phyloP scores from a whole-genome alignment of 2,329 filamentous ascomycete genomes.

The Teratosphaeria nubilosa region DNA sequence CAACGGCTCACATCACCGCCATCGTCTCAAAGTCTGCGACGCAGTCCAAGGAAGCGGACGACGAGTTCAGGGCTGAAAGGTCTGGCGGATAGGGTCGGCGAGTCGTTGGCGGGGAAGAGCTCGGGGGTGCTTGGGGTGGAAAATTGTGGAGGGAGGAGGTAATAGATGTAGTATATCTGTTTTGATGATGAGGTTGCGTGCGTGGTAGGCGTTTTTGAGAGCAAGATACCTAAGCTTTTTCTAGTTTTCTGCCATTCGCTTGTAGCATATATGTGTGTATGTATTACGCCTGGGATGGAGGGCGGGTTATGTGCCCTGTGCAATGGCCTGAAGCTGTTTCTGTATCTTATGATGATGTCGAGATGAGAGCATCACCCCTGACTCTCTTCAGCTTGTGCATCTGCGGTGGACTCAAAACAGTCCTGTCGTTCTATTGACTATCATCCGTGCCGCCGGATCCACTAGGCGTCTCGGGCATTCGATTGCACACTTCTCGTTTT shows the following conservation, averaged over 20 bases:
- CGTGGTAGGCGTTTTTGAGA: not conserved
- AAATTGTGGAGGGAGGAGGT: slow-evolving; percentile 9
- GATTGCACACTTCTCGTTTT: no score
- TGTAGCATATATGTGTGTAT: not conserved
- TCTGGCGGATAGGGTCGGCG: slow-evolving; percentile 35
- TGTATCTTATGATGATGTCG: not conserved
- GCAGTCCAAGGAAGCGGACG: slow-evolving; percentile 33
- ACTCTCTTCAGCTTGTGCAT: no score
- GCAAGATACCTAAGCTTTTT: not conserved
- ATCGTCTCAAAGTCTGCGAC: slow-evolving; percentile 14
- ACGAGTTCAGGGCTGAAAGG: slow-evolving; percentile 33
- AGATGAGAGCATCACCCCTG: no score
- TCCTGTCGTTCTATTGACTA: no score
- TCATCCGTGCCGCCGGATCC: no score
- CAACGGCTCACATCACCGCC: not conserved
- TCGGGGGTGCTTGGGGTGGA: slow-evolving; percentile 38
- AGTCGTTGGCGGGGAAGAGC: slow-evolving; percentile 35
- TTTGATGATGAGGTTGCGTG: not conserved
- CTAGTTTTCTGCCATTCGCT: not conserved
- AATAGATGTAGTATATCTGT: not conserved
- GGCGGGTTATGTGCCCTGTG: not conserved
- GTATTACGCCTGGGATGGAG: not conserved
- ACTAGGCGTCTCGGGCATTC: not conserved
- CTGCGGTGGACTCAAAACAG: no score
- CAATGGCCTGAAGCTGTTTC: no score